A percentile compares a stretch with the other conserved stretches of the same genome.
phyloP scores from a whole-genome alignment of 768 basidiomycete genomes.

The Serendipita vermifera region DNA sequence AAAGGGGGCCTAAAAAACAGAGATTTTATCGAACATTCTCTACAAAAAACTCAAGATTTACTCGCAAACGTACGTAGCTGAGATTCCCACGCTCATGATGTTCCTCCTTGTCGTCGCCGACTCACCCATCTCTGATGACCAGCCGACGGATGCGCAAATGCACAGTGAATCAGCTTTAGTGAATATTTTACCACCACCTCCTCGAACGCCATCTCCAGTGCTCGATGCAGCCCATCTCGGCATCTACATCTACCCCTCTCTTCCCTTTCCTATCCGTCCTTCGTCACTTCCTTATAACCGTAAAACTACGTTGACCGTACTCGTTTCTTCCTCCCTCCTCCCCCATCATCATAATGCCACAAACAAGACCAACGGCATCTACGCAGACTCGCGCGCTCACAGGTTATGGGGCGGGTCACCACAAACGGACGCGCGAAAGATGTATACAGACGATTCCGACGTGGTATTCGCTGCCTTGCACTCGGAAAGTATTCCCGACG shows the following conservation, averaged over 20 bases:
- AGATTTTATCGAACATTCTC: no score
- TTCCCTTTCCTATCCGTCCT: constrained; percentile 7
- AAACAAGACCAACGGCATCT: neutral
- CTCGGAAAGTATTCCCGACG: neutral
- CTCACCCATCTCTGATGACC: no score
- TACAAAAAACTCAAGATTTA: no score
- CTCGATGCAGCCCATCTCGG: constrained; percentile 5
- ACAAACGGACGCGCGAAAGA: neutral
- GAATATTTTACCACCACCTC: neutral
- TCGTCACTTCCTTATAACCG: neutral
- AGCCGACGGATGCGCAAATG: no score
- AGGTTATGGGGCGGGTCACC: constrained; percentile 7
- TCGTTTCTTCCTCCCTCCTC: neutral
- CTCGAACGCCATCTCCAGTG: constrained; percentile 2
- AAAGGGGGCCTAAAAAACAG: no score
- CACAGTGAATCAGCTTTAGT: no score
- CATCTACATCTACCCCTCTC: neutral
- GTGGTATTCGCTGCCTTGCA: constrained; percentile 13
- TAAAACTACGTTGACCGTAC: neutral
- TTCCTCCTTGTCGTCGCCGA: no score
- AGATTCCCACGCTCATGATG: no score
- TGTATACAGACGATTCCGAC: constrained; percentile 14
- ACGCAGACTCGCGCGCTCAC: neutral
- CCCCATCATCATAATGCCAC: neutral
- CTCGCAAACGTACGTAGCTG: no score